Base-by-base conservation (phyloP, 192 early-diverging fungal genomes). In the Fimicolochytrium jonesii region DNA sequence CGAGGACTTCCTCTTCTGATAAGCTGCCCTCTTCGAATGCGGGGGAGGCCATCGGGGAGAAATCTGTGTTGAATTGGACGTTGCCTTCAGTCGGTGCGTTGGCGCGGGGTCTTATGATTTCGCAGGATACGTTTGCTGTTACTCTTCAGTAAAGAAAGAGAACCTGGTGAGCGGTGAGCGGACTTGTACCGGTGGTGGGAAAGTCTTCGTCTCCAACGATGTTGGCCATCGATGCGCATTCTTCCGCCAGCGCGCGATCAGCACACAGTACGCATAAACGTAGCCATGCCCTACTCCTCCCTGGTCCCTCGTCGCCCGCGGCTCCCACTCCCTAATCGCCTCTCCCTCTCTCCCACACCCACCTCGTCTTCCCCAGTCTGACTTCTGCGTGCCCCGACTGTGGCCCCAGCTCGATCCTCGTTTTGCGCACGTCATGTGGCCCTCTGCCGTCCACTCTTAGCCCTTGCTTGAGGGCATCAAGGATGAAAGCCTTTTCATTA, bases 21-120 rank as follows among this genome's bases (percentile, higher is more conserved):
- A 79, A 74, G 59, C 87, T 87, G 47, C 25, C 79, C 48, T 62
- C 64, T 32, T 95, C 92, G 51, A 90, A 83, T 7, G 73, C 70
- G 1, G 90, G 84, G 7, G 86, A 82, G 1, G 92, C 91, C 89
- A 97, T 88, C 33, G 85, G 88, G 18, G 90, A 90, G 30, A 95
- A 76, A 63, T 95, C 93, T 0, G 89, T 92, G 67, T 79, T 90
- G 70, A 99, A 92, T 42, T 77, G 63, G 23, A 99, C 70, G 3
- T 87, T 77, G 0, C 96, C 96, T 62, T 99, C 96, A 17, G 86
- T 90, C 1, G 94, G 89, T 6, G 23, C 41, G 37, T n/a, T 53
- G 2, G 70, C 45, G 7, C 32, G 23, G 79, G 90, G 71, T 87
- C 93, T 37, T 6, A 72, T 63, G 44, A 82, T 76, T 45, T 78